Conservation (phyloP, 306 rosid species). For the Prinsepia uniflora region DNA sequence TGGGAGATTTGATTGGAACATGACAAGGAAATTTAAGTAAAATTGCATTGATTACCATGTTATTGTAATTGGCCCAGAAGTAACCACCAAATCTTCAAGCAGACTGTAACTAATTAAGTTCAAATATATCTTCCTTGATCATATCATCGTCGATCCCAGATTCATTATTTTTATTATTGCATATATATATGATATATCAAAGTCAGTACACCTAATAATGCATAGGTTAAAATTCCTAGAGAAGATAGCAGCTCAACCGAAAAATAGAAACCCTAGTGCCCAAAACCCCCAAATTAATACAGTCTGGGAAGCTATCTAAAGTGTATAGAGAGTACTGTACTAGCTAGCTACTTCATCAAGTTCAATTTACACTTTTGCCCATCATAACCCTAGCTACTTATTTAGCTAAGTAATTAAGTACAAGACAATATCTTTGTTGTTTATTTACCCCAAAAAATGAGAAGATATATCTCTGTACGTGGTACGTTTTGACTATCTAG, state of each 20-base stretch:
- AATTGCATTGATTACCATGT: conserved; percentile 2
- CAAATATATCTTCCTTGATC: no score
- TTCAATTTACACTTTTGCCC: conserved; percentile 43
- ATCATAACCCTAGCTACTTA: background rate
- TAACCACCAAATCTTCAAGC: no score
- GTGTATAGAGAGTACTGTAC: background rate
- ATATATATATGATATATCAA: no score
- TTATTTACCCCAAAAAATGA: background rate
- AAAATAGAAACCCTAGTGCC: conserved; percentile 51
- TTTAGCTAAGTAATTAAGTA: conserved; percentile 10
- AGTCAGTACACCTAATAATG: no score
- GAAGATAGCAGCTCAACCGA: conserved; percentile 1
- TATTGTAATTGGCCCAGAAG: background rate
- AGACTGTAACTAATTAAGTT: no score
- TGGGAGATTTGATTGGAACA: background rate
- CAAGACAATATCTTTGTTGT: conserved; percentile 36
- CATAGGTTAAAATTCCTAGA: background rate
- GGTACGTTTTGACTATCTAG: conserved; percentile 14
- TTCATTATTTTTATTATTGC: no score
- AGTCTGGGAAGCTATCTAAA: conserved; percentile 22
- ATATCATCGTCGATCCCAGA: no score
- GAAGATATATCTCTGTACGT: background rate
- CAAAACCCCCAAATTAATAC: conserved; percentile 10
- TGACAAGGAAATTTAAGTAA: background rate
- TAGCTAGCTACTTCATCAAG: background rate